Percentiles rank a stretch among this genome's conserved stretches.
Conservation (phyloP, 306 rosid species). For the Acacia crassicarpa region DNA sequence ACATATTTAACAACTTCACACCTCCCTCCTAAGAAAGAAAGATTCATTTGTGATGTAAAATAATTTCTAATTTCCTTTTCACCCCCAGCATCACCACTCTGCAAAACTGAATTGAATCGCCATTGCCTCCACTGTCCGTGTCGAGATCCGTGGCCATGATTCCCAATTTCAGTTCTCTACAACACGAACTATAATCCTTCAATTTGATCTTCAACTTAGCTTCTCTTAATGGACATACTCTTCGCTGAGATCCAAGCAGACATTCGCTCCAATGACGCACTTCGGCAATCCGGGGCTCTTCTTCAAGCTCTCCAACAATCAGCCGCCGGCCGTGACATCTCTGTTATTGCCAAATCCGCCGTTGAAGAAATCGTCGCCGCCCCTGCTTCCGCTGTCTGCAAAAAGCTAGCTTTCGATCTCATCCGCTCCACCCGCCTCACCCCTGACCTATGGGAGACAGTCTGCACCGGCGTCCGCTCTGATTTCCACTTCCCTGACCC, state of each 20-base stretch:
- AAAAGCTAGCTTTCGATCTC: conserved; percentile 92
- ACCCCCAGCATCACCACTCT: not conserved
- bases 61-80: no score
- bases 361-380: conserved; percentile 96
- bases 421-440: conserved; percentile 97
- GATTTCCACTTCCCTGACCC: conserved; percentile 97
- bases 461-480: conserved; percentile 74
- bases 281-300: conserved; percentile 94
- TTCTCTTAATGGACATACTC: conserved; percentile 72
- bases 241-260: conserved; percentile 99
- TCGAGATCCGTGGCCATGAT: not conserved
- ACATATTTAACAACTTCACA: not conserved
- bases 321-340: conserved; percentile 93
- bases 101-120: not conserved
- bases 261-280: conserved; percentile 96
- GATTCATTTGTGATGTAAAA: no score
- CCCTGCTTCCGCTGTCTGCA: conserved; percentile 93
- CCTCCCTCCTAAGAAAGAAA: no score
- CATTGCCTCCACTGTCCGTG: not conserved
- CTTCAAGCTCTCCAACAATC: conserved; percentile 98
- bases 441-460: conserved; percentile 94
- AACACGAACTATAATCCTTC: not conserved
- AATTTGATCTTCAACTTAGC: conserved; percentile 27
- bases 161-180: not conserved
- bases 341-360: conserved; percentile 88